A percentile compares a stretch with the other conserved stretches of the same genome.
Conservation (phyloP, 805 yeast species). For the Nakazawaea holstii region DNA sequence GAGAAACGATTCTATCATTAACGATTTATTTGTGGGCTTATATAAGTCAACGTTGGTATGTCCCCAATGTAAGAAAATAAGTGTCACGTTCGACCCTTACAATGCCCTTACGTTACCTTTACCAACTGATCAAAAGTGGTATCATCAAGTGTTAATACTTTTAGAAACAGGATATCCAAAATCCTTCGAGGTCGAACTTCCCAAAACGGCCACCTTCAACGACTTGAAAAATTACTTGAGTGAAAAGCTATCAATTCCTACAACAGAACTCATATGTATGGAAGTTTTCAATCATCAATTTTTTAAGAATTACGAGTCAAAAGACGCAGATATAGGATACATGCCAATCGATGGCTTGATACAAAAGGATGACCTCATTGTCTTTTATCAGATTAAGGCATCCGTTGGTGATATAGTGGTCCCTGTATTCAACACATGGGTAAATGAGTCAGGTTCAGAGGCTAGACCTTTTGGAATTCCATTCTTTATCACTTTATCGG, state of each 20-base stretch:
- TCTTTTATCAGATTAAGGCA: constrained; percentile 46
- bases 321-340: constrained; percentile 47
- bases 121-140: constrained; percentile 74
- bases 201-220: constrained; percentile 55
- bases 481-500: constrained; percentile 55
- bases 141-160: constrained; percentile 54
- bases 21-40: constrained; percentile 84
- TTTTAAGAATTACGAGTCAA: constrained; percentile 59
- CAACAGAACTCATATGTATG: constrained; percentile 39
- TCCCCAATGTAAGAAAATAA: constrained; percentile 74
- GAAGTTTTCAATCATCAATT: constrained; percentile 67
- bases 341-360: constrained; percentile 67
- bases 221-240: constrained; percentile 62
- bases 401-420: constrained; percentile 47
- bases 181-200: constrained; percentile 65
- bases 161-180: constrained; percentile 49
- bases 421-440: constrained; percentile 51
- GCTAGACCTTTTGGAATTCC: constrained; percentile 69
- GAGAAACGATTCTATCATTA: constrained; percentile 80
- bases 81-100: constrained; percentile 91
- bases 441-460: constrained; percentile 30
- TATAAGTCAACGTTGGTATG: constrained; percentile 88
- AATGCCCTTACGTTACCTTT: constrained; percentile 86
- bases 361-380: constrained; percentile 52
- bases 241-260: constrained; percentile 32